Evolutionary conservation across 2,329 filamentous ascomycete genomes (phyloP).

Genomic region (Colletotrichum eremochloae): DNA sequence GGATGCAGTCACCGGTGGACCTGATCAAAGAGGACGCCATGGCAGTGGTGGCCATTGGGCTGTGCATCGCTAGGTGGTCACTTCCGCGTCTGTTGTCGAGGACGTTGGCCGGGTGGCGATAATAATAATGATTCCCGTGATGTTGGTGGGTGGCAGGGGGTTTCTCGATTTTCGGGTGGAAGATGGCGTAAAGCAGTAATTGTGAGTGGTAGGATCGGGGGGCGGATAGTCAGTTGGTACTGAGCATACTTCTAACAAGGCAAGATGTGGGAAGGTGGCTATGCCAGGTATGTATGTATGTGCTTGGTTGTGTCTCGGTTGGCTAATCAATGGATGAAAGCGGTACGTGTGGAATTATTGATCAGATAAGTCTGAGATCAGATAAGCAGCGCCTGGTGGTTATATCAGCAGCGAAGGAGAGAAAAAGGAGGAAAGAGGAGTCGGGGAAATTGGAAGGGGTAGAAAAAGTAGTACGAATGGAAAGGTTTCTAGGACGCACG

Average conservation of each 20-base stretch:
- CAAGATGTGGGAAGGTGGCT: neutral
- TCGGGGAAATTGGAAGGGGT: constrained; percentile 3
- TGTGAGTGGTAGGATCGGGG: constrained; percentile 26
- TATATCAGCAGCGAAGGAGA: constrained; percentile 16
- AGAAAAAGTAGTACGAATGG: constrained; percentile 1
- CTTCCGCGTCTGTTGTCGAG: constrained; percentile 16
- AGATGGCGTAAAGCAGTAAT: constrained; percentile 28
- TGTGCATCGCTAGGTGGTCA: constrained; percentile 25
- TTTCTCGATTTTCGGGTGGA: constrained; percentile 17
- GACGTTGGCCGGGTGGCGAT: constrained; percentile 19
- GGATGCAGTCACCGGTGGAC: constrained; percentile 57
- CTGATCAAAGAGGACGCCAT: constrained; percentile 57
- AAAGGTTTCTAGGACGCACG: constrained; percentile 23
- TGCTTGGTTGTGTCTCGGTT: constrained; percentile 4
- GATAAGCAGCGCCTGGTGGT: constrained; percentile 31
- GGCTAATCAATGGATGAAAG: constrained; percentile 28
- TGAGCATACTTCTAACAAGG: constrained; percentile 24
- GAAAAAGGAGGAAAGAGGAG: neutral
- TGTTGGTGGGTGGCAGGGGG: constrained; percentile 23
- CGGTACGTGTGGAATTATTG: constrained; percentile 27
- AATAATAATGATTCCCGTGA: constrained; percentile 8
- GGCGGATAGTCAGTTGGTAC: constrained; percentile 37
- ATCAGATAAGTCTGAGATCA: constrained; percentile 41
- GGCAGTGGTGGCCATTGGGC: constrained; percentile 51
- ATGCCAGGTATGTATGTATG: constrained; percentile 7